These are phyloP conservation scores for Nissolia schottii DNA, from an alignment of 306 rosid species.

Conservation along the genomic window DNA sequence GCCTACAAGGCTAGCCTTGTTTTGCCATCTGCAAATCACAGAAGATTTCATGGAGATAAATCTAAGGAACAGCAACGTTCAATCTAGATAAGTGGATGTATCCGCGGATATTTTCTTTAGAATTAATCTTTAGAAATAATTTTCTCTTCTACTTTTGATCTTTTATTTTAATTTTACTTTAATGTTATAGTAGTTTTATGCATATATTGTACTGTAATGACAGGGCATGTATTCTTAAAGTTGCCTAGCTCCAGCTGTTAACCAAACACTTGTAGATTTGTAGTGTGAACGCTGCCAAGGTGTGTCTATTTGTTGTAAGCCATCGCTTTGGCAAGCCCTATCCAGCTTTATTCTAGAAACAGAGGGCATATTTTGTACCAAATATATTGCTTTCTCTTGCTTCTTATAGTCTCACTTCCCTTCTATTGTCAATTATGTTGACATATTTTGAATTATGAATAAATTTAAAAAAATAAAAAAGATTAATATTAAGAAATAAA, in stretches of 20 bases:
- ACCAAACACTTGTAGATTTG: neutral
- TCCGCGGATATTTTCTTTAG: neutral
- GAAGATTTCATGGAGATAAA: constrained; percentile 32
- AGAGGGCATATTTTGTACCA: neutral
- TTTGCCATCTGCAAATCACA: constrained; percentile 25
- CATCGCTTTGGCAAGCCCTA: neutral
- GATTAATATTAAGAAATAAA: too few relatives aligned
- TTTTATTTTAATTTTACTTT: neutral
- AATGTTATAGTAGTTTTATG: neutral
- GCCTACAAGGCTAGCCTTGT: constrained; percentile 33
- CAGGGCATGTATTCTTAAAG: neutral
- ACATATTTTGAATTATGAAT: too few relatives aligned
- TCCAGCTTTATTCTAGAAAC: neutral
- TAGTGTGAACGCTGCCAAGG: neutral
- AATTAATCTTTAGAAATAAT: neutral
- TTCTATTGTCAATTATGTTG: too few relatives aligned
- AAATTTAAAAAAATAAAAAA: too few relatives aligned
- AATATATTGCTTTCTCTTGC: neutral
- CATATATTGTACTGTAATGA: neutral
- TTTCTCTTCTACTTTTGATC: neutral
- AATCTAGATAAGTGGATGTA: constrained; percentile 6
- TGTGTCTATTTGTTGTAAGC: neutral
- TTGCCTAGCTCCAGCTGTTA: neutral
- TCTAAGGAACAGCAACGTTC: constrained; percentile 21
- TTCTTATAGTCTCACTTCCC: too few relatives aligned